Evolutionary conservation across 1,284 basidiomycete species (phyloP).

Genomic region (Volvariella volvacea): DNA sequence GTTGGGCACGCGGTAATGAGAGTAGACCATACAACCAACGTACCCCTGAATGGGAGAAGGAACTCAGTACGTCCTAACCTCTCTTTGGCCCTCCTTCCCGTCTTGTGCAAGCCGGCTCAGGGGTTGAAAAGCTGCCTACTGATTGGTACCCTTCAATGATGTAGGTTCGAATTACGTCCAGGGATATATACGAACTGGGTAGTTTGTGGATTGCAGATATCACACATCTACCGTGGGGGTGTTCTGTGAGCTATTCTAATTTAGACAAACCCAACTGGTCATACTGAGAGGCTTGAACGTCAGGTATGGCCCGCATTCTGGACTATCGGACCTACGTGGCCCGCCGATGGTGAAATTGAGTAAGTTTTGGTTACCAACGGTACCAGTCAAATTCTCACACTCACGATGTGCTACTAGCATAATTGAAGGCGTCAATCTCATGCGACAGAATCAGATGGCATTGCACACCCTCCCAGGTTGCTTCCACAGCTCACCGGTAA

Average conservation of each 20-base stretch:
- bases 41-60: slow-evolving; percentile 44
- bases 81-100: slow-evolving; percentile 4
- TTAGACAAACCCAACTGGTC: neutral
- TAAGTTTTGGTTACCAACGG: slow-evolving; percentile 11
- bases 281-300: neutral
- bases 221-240: slow-evolving; percentile 52
- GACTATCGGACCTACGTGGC: slow-evolving; percentile 42
- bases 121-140: too few relatives aligned
- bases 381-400: neutral
- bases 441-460: slow-evolving; percentile 36
- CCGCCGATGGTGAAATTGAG: slow-evolving; percentile 51
- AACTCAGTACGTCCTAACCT: slow-evolving; percentile 36
- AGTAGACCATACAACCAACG: slow-evolving; percentile 49
- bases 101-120: neutral
- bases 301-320: slow-evolving; percentile 52
- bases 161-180: slow-evolving; percentile 45
- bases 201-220: slow-evolving; percentile 55
- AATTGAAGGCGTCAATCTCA: slow-evolving; percentile 40
- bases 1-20: slow-evolving; percentile 50
- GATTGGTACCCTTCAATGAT: too few relatives aligned
- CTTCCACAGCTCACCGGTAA: slow-evolving; percentile 15
- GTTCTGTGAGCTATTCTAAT: slow-evolving; percentile 25
- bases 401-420: slow-evolving; percentile 25
- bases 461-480: slow-evolving; percentile 37
- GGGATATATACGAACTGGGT: slow-evolving; percentile 41